Percentiles rank a stretch among this genome's conserved stretches.
Conservation (phyloP, 495 filamentous ascomycete genomes). For the Cercophora newfieldiana region DNA sequence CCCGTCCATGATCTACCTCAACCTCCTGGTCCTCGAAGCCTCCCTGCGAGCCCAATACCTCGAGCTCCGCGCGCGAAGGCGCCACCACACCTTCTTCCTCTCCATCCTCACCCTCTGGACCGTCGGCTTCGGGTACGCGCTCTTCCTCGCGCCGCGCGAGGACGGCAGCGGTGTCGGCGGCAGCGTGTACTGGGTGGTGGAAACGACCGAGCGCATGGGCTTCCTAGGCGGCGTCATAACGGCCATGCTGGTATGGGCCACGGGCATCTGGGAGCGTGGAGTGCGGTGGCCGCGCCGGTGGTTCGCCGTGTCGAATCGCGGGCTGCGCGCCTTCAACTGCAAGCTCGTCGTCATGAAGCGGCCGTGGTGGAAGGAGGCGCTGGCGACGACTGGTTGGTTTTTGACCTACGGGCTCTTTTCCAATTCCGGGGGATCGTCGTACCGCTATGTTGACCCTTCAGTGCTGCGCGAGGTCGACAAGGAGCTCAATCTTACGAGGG, state of each 20-base stretch:
- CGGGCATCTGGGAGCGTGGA: constrained; percentile 92
- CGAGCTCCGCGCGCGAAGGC: constrained; percentile 78
- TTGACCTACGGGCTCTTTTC: constrained; percentile 74
- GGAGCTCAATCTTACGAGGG: constrained; percentile 41
- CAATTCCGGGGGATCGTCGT: constrained; percentile 60
- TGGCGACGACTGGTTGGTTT: constrained; percentile 69
- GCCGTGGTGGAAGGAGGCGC: constrained; percentile 75
- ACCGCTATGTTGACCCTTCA: constrained; percentile 64
- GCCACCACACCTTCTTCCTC: constrained; percentile 95
- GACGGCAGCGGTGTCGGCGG: constrained; percentile 89
- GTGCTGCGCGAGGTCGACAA: constrained; percentile 53
- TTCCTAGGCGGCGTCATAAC: constrained; percentile 86
- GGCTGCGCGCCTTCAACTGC: constrained; percentile 86
- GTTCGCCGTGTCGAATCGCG: constrained; percentile 84
- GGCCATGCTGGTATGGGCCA: constrained; percentile 81
- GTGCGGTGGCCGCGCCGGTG: constrained; percentile 92
- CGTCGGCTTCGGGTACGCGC: constrained; percentile 75
- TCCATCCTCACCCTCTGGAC: constrained; percentile 77
- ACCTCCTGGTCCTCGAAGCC: constrained; percentile 94
- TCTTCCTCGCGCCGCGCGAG: constrained; percentile 87
- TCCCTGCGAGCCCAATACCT: constrained; percentile 92
- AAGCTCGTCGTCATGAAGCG: constrained; percentile 89
- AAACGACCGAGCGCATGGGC: constrained; percentile 81
- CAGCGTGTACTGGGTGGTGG: constrained; percentile 92
- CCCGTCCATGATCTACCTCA: constrained; percentile 95